phyloP scores from a whole-genome alignment of 371 early-diverging fungal genomes.

The Coemansia sp. region DNA sequence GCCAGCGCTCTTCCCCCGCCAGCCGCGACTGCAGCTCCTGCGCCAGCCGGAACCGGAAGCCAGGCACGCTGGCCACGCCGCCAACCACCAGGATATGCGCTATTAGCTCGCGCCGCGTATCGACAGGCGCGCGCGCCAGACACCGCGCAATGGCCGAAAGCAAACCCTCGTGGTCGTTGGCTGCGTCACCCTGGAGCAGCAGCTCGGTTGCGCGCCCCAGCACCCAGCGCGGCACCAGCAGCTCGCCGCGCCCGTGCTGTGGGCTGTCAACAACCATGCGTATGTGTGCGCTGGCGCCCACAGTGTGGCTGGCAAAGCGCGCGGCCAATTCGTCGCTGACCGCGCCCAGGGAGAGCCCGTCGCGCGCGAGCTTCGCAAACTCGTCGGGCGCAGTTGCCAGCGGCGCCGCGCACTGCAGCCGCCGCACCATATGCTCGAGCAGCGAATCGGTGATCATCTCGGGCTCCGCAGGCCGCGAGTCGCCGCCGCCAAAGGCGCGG shows the following conservation, averaged over 20 bases:
- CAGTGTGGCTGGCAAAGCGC: no score
- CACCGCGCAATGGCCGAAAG: constrained; percentile 14
- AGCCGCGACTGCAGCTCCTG: constrained; percentile 61
- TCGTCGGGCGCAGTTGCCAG: no score
- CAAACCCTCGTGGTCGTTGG: constrained; percentile 51
- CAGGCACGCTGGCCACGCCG: constrained; percentile 75
- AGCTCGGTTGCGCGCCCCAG: constrained; percentile 81
- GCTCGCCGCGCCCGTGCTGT: constrained; percentile 42
- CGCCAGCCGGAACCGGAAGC: constrained; percentile 65
- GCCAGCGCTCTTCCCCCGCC: constrained; percentile 31
- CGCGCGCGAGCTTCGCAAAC: no score
- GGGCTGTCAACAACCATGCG: constrained; percentile 9
- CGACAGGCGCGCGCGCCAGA: constrained; percentile 58
- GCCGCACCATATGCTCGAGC: constrained; percentile 53
- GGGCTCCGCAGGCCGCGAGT: constrained; percentile 47
- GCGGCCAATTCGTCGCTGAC: not conserved
- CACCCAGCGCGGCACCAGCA: constrained; percentile 84
- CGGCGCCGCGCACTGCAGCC: no score
- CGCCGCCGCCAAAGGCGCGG: constrained; percentile 44
- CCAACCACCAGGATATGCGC: constrained; percentile 73
- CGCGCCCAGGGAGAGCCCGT: not conserved
- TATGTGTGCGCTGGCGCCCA: not conserved
- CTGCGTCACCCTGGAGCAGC: constrained; percentile 79
- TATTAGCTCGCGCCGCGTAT: constrained; percentile 68
- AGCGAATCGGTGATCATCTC: constrained; percentile 22